phyloP scores from a whole-genome alignment of 1,139 yeast species.

The Candida gigantensis region DNA sequence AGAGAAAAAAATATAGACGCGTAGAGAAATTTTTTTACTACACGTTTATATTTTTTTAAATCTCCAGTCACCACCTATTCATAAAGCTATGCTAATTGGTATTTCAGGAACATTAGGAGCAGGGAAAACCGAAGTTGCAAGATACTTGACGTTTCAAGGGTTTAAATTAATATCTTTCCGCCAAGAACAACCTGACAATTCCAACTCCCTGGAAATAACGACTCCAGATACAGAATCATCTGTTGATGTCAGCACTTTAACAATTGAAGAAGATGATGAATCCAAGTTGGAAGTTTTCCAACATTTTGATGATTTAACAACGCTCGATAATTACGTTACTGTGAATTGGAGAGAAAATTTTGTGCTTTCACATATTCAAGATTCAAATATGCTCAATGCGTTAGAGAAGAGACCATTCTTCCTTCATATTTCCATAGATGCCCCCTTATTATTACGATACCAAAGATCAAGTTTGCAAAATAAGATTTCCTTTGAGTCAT shows the following conservation, averaged over 20 bases:
- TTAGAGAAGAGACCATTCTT: slow-evolving; percentile 82
- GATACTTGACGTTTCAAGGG: slow-evolving; percentile 59
- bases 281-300: slow-evolving; percentile 18
- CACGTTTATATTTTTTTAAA: no score
- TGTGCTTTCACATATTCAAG: slow-evolving; percentile 57
- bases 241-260: slow-evolving; percentile 5
- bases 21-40: no score
- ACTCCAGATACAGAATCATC: slow-evolving; percentile 4
- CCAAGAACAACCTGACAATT: slow-evolving; percentile 4
- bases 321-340: slow-evolving; percentile 66
- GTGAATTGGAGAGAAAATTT: slow-evolving; percentile 64
- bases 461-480: slow-evolving; percentile 31
- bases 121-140: slow-evolving; percentile 67
- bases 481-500: slow-evolving; percentile 35
- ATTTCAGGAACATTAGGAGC: slow-evolving; percentile 71
- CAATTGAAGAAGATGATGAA: slow-evolving; percentile 5
- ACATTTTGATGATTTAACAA: slow-evolving; percentile 37
- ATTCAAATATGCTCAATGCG: slow-evolving; percentile 43
- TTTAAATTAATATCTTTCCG: slow-evolving; percentile 39
- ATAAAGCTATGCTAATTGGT: slow-evolving; percentile 85
- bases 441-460: slow-evolving; percentile 61
- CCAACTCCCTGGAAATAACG: no score
- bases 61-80: no score
- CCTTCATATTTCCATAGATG: slow-evolving; percentile 76
- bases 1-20: no score